Evolutionary conservation across 73 alveolate genomes (phyloP), one percentile per base, ranked within the genome.

Genomic region (Paramecium caudatum): DNA sequence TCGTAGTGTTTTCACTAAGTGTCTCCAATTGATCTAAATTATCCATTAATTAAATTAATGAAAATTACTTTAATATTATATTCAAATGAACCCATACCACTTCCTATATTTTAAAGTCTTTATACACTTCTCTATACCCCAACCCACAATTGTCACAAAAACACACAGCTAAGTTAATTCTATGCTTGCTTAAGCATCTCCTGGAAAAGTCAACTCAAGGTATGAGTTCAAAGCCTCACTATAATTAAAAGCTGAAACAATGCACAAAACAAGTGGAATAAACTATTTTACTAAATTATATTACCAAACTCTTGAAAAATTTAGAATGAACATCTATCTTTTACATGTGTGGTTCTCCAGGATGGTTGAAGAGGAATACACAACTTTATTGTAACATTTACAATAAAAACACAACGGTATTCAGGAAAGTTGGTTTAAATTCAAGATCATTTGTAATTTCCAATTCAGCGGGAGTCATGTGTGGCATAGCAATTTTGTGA

Each of bases 401-500:
- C 8, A 74, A 96, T 46, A 97, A 46, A 92, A 96, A 97, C 50
- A 97, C 91, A 5, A 93, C 96, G 23, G 97, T 93, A 90, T 96
- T 97, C 82, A 96, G 91, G 70, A 97, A 91, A 50, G 97, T 96
- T 5, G 99, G 99, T 61, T 96, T 97, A 21, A 82, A 74, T 74
- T 74, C 88, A 0, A 13, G 6, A 41, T 74, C 88, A 41, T 74
- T 74, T 37, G 17, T 74, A 3, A 74, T 74, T 74, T 65, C 83
- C 83, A 13, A 34, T 74, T 74, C 88, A 39, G 10, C 15, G 3
- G n/a, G 7, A 16, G 47, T 65, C 83, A 65, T 65, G 34, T 65
- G 32, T 41, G 49, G 49, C 83, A 65, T 65, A 33, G 83, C 88
- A 1, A 74, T 74, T 21, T 74, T 21, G 19, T 74, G 62, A 16